phyloP scores from a whole-genome alignment of 495 filamentous ascomycete species.

The Lophium mytilinum region DNA sequence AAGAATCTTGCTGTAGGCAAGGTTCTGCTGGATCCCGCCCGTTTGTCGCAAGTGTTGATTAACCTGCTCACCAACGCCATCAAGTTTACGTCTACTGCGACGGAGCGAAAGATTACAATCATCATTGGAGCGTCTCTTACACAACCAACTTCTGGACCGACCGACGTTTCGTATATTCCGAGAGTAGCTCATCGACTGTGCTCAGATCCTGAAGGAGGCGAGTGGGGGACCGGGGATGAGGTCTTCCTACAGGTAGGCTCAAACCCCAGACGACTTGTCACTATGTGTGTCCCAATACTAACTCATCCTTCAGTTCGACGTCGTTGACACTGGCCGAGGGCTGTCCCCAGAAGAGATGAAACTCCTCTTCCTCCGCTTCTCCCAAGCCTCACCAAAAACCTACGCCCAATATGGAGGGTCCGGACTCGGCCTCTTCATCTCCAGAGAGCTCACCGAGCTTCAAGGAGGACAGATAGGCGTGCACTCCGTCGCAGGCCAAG shows the following conservation, averaged over 20 bases:
- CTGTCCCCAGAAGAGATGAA: slow-evolving; percentile 24
- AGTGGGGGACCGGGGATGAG: slow-evolving; percentile 26
- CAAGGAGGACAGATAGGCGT: slow-evolving; percentile 34
- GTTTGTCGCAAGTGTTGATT: slow-evolving; percentile 28
- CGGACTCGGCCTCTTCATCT: slow-evolving; percentile 32
- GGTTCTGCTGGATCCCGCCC: slow-evolving; percentile 23
- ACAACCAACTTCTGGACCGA: slow-evolving; percentile 18
- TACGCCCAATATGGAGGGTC: slow-evolving; percentile 28
- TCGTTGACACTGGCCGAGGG: slow-evolving; percentile 30
- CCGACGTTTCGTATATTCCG: slow-evolving; percentile 19
- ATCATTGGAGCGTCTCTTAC: slow-evolving; percentile 18
- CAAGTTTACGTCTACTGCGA: slow-evolving; percentile 27
- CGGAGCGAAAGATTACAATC: slow-evolving; percentile 20
- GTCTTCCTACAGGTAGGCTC: slow-evolving; percentile 15
- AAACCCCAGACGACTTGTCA: too few species aligned
- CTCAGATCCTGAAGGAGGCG: slow-evolving; percentile 2
- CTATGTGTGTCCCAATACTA: too few species aligned
- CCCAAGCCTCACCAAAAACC: slow-evolving; percentile 31
- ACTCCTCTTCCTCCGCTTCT: slow-evolving; percentile 25
- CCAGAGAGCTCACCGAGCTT: slow-evolving; percentile 23
- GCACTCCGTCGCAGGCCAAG: slow-evolving; percentile 17
- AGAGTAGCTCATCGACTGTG: slow-evolving; percentile 5
- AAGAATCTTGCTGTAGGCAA: slow-evolving; percentile 15
- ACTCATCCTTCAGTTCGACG: slow-evolving; percentile 10
- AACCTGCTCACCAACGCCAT: slow-evolving; percentile 33